These are phyloP conservation scores for Citrus cavaleriei DNA, from an alignment of 345 rosid species.

Conservation along the genomic window DNA sequence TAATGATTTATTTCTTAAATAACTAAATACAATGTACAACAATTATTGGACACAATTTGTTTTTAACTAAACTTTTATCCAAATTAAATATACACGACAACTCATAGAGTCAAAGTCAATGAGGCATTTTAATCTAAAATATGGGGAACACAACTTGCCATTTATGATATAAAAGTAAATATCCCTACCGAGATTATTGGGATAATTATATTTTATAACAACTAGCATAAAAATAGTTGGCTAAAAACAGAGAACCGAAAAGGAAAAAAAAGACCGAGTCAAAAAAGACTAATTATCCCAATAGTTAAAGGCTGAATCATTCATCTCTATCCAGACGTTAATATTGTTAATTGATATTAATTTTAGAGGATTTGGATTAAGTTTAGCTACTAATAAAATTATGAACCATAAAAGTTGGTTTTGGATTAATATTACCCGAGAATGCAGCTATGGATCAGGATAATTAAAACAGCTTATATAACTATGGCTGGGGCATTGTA, in stretches of 20 bases:
- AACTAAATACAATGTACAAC: neutral
- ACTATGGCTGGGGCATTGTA: neutral
- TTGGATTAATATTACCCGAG: neutral
- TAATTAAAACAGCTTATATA: neutral
- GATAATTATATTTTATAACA: neutral
- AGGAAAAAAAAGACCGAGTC: neutral
- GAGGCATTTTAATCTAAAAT: neutral
- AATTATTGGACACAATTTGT: too few relatives aligned
- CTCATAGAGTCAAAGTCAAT: neutral
- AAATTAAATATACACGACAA: neutral
- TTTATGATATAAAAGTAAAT: neutral
- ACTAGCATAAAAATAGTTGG: neutral
- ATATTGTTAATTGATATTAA: neutral
- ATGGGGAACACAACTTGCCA: neutral
- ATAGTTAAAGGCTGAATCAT: too few relatives aligned
- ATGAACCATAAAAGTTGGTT: neutral
- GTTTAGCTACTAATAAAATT: neutral
- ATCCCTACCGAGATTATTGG: neutral
- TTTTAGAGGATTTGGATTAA: neutral
- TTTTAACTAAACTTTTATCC: too few relatives aligned
- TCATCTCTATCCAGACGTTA: neutral
- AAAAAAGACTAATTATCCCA: neutral
- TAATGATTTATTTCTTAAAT: too few relatives aligned
- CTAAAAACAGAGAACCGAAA: too few relatives aligned
- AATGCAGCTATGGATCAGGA: neutral